phyloP scores from a whole-genome alignment of 768 basidiomycete genomes.

The Saitozyma sp. region DNA sequence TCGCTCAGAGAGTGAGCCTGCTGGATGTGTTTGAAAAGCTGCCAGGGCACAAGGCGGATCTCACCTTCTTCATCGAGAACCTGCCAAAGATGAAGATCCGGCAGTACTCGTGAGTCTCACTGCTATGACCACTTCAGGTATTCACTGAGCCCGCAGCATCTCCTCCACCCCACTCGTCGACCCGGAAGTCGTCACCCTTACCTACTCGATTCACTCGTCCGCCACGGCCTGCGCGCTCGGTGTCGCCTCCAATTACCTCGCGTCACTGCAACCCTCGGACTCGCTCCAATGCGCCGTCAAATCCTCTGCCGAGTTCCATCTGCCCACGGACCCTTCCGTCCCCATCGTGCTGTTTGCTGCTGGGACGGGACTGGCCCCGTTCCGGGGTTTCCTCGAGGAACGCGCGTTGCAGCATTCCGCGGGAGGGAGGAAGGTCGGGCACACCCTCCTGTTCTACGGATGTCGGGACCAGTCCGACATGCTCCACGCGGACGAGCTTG shows the following conservation, averaged over 20 bases:
- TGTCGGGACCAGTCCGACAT: constrained; percentile 55
- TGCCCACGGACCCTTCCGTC: constrained; percentile 54
- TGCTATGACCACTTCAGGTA: no score
- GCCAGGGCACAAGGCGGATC: not conserved
- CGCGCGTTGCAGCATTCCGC: not conserved
- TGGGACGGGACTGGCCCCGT: constrained; percentile 34
- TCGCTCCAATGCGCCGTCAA: constrained; percentile 54
- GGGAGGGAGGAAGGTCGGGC: constrained; percentile 55
- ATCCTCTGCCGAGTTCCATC: constrained; percentile 56
- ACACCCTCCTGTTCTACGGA: constrained; percentile 58
- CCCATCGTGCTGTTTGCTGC: constrained; percentile 59
- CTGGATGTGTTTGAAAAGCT: not conserved
- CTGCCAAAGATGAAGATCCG: constrained; percentile 9
- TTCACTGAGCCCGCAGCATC: no score
- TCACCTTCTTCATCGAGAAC: not conserved
- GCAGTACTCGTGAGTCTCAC: constrained; percentile 28
- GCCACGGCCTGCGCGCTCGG: no score
- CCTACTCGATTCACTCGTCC: no score
- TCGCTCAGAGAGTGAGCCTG: not conserved
- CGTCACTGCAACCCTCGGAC: not conserved
- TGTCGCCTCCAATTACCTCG: no score
- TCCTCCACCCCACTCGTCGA: no score
- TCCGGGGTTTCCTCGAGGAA: not conserved
- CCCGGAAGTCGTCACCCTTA: no score
- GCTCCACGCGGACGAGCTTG: constrained; percentile 57